Conservation (phyloP, 2,329 filamentous ascomycete species). For the Lachnellula arida region DNA sequence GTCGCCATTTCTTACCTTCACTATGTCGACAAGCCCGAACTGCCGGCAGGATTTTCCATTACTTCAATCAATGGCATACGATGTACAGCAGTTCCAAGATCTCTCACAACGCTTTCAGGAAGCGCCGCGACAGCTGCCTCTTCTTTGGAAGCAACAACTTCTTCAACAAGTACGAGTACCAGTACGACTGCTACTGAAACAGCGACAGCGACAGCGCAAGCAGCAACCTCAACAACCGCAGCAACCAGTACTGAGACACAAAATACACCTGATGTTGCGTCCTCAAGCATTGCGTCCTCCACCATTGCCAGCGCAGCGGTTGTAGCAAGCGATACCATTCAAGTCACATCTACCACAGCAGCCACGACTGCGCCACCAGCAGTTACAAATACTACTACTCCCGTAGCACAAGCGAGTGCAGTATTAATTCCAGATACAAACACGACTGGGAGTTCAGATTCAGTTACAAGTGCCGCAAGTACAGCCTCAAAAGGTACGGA, state of each 20-base stretch:
- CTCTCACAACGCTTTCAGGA: slow-evolving; percentile 20
- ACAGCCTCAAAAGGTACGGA: slow-evolving; percentile 24
- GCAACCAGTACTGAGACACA: slow-evolving; percentile 2
- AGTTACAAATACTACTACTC: slow-evolving; percentile 12
- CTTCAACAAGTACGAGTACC: neutral
- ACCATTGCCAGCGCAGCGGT: neutral
- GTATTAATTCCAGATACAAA: slow-evolving; percentile 3
- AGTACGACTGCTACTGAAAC: slow-evolving; percentile 1
- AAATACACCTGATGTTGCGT: neutral
- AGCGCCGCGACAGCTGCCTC: slow-evolving; percentile 10
- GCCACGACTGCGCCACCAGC: slow-evolving; percentile 12
- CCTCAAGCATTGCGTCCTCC: neutral
- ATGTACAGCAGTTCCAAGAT: slow-evolving; percentile 50
- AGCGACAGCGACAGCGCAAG: slow-evolving; percentile 9
- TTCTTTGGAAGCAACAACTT: slow-evolving; percentile 1
- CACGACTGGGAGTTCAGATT: slow-evolving; percentile 1
- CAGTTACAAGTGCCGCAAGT: slow-evolving; percentile 8
- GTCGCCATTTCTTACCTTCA: slow-evolving; percentile 25
- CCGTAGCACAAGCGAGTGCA: slow-evolving; percentile 3
- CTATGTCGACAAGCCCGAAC: slow-evolving; percentile 37
- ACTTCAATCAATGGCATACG: slow-evolving; percentile 46
- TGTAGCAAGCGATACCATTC: neutral
- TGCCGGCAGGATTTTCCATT: slow-evolving; percentile 44
- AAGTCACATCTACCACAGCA: slow-evolving; percentile 14
- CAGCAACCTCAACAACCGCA: too few species aligned